phyloP scores from a whole-genome alignment of 225 moss, liverwort and hornwort species.

The Pseudisothecium myosuroides region DNA sequence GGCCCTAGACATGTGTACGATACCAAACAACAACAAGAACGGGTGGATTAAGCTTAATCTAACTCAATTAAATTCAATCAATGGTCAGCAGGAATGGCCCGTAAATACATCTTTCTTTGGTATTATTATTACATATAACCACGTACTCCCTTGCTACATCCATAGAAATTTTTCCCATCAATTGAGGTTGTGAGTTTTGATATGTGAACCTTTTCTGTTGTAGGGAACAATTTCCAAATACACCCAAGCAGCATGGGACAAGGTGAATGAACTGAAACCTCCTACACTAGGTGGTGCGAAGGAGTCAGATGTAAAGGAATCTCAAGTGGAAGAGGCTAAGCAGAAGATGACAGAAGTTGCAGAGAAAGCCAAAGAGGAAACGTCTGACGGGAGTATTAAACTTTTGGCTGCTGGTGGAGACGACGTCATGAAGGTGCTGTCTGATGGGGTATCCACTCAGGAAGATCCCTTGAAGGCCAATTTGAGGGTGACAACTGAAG shows the following conservation, averaged over 20 bases:
- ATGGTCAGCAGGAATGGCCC: background rate
- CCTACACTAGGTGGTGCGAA: background rate
- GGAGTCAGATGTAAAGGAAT: background rate
- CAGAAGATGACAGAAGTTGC: background rate
- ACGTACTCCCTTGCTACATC: too few species aligned
- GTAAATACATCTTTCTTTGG: too few species aligned
- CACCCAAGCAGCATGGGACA: constrained; percentile 1
- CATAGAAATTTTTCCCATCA: background rate
- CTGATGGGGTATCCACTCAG: background rate
- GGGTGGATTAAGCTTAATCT: background rate
- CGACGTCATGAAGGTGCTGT: background rate
- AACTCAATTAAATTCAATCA: background rate
- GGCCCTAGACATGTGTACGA: background rate
- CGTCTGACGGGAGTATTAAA: background rate
- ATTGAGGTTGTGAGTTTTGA: background rate
- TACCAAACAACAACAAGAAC: too few species aligned
- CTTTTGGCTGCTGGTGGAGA: background rate
- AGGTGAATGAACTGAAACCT: background rate
- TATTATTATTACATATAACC: too few species aligned
- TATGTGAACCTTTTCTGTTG: background rate
- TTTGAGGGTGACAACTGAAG: background rate
- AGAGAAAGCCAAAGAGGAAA: background rate
- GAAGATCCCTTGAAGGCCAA: background rate
- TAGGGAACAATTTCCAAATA: background rate
- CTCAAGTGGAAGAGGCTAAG: background rate